These are phyloP conservation scores for Alternaria angustiovoidea DNA, from an alignment of 2,329 filamentous ascomycete genomes.

Conservation along the genomic window DNA sequence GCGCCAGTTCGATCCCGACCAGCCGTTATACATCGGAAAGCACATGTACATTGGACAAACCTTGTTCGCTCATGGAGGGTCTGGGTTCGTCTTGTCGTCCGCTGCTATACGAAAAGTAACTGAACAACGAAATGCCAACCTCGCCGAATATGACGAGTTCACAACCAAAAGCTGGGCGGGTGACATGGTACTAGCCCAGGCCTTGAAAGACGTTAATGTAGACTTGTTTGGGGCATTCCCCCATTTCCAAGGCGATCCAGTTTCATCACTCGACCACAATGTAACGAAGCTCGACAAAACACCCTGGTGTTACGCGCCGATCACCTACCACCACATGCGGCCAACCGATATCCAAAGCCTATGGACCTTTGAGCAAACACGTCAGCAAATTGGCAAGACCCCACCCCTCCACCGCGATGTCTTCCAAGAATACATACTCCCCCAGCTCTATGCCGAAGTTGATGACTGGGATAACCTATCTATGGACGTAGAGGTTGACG, in stretches of 20 bases:
- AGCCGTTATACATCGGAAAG: constrained; percentile 61
- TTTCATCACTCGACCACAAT: constrained; percentile 34
- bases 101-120: constrained; percentile 53
- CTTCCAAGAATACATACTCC: constrained; percentile 15
- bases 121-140: constrained; percentile 49
- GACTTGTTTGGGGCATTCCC: constrained; percentile 22
- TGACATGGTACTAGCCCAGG: constrained; percentile 60
- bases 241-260: constrained; percentile 32
- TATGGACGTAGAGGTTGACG: neutral
- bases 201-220: constrained; percentile 54
- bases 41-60: constrained; percentile 61
- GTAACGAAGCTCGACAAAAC: constrained; percentile 29
- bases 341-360: constrained; percentile 53
- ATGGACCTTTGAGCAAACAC: constrained; percentile 54
- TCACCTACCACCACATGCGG: constrained; percentile 59
- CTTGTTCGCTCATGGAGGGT: constrained; percentile 63
- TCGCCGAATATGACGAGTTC: constrained; percentile 53
- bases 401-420: constrained; percentile 13
- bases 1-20: constrained; percentile 55
- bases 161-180: constrained; percentile 60
- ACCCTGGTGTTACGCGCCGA: constrained; percentile 60
- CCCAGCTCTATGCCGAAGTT: neutral
- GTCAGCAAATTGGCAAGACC: neutral
- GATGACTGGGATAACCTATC: constrained; percentile 12
- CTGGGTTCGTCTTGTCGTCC: constrained; percentile 60